Evolutionary conservation across 805 yeast genomes (phyloP).

Genomic region (Maudiozyma turicensis): DNA sequence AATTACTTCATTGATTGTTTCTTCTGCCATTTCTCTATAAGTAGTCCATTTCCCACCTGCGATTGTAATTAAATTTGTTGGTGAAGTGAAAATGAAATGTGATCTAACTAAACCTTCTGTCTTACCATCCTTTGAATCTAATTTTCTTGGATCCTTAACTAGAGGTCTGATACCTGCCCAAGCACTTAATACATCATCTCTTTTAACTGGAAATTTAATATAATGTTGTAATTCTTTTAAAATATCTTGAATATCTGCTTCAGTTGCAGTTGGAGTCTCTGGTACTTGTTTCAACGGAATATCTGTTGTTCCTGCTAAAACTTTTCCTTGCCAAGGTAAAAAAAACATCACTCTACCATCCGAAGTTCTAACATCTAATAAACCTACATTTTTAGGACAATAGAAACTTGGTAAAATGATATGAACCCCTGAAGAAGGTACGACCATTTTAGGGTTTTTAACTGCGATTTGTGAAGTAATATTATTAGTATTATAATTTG

Average conservation of each 20-base stretch:
- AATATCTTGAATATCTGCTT: slow-evolving; percentile 81
- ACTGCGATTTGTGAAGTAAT: slow-evolving; percentile 23
- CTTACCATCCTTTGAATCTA: slow-evolving; percentile 33
- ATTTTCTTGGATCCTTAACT: slow-evolving; percentile 65
- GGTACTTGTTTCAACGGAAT: slow-evolving; percentile 67
- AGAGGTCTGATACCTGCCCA: slow-evolving; percentile 97
- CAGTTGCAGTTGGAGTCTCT: slow-evolving; percentile 72
- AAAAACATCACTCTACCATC: slow-evolving; percentile 97
- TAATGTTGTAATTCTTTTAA: slow-evolving; percentile 82
- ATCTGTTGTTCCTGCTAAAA: slow-evolving; percentile 94
- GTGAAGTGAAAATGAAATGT: slow-evolving; percentile 67
- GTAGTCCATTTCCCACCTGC: slow-evolving; percentile 99
- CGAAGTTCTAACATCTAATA: slow-evolving; percentile 82
- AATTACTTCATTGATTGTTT: slow-evolving; percentile 70
- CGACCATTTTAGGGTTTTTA: slow-evolving; percentile 64
- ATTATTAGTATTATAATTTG: slow-evolving; percentile 9
- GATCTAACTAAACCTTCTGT: slow-evolving; percentile 90
- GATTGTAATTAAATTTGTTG: slow-evolving; percentile 72
- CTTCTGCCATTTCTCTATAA: slow-evolving; percentile 95
- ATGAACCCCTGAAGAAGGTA: slow-evolving; percentile 92
- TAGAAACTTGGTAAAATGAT: slow-evolving; percentile 85
- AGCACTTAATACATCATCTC: slow-evolving; percentile 87
- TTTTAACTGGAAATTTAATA: slow-evolving; percentile 75
- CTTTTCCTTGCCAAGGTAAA: slow-evolving; percentile 96
- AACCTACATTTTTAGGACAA: slow-evolving; percentile 79